phyloP scores from a whole-genome alignment of 2,329 filamentous ascomycete genomes.

The Xylariaceae sp. region DNA sequence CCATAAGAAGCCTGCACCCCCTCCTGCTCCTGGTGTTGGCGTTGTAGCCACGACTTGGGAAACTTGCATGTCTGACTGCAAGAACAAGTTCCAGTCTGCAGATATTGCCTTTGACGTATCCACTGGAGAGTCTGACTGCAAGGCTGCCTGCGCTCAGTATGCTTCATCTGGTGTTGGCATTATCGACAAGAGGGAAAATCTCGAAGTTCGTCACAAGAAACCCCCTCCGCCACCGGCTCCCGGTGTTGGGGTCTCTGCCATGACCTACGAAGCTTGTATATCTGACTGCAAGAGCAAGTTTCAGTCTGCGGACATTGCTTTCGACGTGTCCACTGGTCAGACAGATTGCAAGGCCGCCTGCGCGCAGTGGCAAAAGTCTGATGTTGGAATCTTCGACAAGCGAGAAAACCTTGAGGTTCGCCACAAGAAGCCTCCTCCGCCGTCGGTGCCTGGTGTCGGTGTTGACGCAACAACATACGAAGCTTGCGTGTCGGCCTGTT shows the following conservation, averaged over 20 bases:
- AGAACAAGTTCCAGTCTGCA: not conserved
- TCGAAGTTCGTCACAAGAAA: not conserved
- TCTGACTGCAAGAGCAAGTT: not conserved
- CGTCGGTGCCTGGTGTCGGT: not conserved
- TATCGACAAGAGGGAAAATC: not conserved
- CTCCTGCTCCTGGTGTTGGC: not conserved
- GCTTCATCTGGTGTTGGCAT: not conserved
- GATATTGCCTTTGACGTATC: conserved; percentile 5
- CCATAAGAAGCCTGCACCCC: not conserved
- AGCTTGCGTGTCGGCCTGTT: conserved; percentile 6
- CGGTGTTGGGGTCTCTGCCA: not conserved
- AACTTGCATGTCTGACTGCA: conserved; percentile 10
- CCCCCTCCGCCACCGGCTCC: not conserved
- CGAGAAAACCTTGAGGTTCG: not conserved
- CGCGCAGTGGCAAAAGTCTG: not conserved
- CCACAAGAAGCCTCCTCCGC: not conserved
- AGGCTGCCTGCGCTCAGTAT: not conserved
- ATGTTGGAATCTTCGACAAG: not conserved
- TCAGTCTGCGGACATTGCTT: conserved; percentile 5
- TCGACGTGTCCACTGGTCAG: not conserved
- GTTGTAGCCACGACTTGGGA: not conserved
- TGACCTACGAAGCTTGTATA: conserved; percentile 8
- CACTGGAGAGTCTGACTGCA: conserved; percentile 7
- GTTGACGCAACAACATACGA: not conserved
- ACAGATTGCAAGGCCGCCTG: not conserved